Base-by-base conservation (phyloP, 2,329 filamentous ascomycete genomes). In the Fusarium sp. region DNA sequence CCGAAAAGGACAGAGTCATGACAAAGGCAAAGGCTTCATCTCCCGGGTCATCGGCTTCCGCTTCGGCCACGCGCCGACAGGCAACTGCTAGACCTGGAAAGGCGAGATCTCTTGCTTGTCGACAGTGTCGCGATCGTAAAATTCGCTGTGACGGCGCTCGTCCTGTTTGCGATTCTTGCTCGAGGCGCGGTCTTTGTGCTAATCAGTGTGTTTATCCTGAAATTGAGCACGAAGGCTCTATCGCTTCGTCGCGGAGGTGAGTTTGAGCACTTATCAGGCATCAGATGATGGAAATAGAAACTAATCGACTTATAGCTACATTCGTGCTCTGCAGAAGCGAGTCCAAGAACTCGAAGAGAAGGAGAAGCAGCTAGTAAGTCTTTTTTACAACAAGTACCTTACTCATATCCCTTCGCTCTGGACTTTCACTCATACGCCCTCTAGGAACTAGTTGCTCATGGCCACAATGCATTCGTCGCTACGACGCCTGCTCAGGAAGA, bases 101-200 rank as follows among this genome's bases (percentile, higher is more conserved):
- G 46, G 75, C 75, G 58, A 70, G 75, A 56, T 77, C 75, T 35
- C 59, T 77, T 30, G 75, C 75, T 11, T 77, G 75, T 48, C 69
- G 75, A 49, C 75, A 77, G 50, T 77, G 75, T 75, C 75, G 75
- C 62, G 75, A 77, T 59, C 75, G 75, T 67, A 77, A 77, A 69
- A 77, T 77, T 18, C 75, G 75, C 53, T 77, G 75, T 60, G 75
- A 77, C 59, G 75, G 75, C 17, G 75, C 75, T 12, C 70, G 75
- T 18, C 75, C 75, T 30, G 73, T 64, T 37, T 77, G 75, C 67
- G 75, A 77, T 57, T 77, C 75, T 20, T 77, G 75, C 41, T 70
- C 65, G 3, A 67, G 75, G 23, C 60, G 75, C 18, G 75, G 75
- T 10, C 58, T 77, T 27, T 60, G 74, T 33, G 64, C 73, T 23